Percentiles rank a stretch among this genome's conserved stretches.
Evolutionary conservation across 306 rosid species (phyloP).

Genomic region (Rosa rugosa): DNA sequence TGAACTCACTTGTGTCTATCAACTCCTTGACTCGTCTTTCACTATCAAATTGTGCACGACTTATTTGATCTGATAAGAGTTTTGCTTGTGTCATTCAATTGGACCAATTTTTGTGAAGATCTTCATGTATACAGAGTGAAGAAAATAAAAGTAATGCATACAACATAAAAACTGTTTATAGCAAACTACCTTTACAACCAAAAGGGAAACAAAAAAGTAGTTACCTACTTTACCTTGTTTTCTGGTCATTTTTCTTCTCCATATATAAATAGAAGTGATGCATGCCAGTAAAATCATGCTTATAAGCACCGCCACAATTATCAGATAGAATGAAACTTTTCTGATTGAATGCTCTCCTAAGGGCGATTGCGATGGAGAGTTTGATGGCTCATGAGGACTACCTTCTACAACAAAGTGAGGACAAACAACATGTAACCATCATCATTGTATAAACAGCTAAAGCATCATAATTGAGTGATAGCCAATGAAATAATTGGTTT

Average conservation of each 20-base stretch:
- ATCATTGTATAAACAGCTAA: neutral
- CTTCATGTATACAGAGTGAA: neutral
- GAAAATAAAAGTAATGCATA: neutral
- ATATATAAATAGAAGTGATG: conserved; percentile 29
- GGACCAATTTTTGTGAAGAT: neutral
- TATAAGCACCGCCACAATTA: conserved; percentile 26
- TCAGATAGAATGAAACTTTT: conserved; percentile 24
- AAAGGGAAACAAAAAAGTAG: neutral
- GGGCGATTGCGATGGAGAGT: neutral
- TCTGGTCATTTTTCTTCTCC: conserved; percentile 38
- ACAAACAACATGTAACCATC: neutral
- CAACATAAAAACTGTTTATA: neutral
- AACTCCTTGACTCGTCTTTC: conserved; percentile 31
- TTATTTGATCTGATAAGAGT: neutral
- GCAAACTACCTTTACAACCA: neutral
- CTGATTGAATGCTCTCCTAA: neutral
- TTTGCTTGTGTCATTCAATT: neutral
- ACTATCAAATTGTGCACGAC: conserved; percentile 22
- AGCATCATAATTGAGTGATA: neutral
- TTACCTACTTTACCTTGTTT: conserved; percentile 36
- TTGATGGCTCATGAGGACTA: neutral
- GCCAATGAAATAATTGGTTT: neutral
- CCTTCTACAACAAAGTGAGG: conserved; percentile 6
- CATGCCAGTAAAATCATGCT: conserved; percentile 35
- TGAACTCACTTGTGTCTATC: conserved; percentile 44